Percentiles rank a stretch among this genome's conserved stretches.
These are phyloP conservation scores for Hypoxylon rubiginosum DNA, from an alignment of 2,329 filamentous ascomycete genomes.

Conservation along the genomic window DNA sequence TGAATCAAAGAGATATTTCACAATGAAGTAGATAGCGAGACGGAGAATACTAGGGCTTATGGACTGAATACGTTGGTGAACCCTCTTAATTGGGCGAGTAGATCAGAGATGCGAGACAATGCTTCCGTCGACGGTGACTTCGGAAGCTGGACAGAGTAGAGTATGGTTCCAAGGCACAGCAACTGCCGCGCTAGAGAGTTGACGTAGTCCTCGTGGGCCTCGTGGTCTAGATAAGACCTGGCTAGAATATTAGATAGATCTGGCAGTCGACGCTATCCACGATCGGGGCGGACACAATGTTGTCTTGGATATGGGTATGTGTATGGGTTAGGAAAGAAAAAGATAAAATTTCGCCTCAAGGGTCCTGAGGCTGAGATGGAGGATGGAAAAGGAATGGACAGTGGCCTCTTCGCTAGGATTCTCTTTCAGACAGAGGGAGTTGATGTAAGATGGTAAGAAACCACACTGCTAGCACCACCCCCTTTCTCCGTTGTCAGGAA, in stretches of 20 bases:
- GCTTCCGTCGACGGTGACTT: slow-evolving; percentile 20
- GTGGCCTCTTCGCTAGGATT: slow-evolving; percentile 41
- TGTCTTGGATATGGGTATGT: slow-evolving; percentile 23
- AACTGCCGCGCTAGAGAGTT: slow-evolving; percentile 31
- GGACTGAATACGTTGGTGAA: slow-evolving; percentile 31
- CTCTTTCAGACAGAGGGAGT: slow-evolving; percentile 30
- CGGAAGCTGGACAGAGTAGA: slow-evolving; percentile 17
- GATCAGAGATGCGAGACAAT: slow-evolving; percentile 29
- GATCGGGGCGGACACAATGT: slow-evolving; percentile 25
- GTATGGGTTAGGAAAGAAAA: slow-evolving; percentile 9
- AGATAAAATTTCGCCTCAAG: slow-evolving; percentile 38
- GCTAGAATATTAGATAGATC: slow-evolving; percentile 9
- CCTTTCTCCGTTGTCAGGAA: slow-evolving; percentile 22
- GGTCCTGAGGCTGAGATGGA: slow-evolving; percentile 40
- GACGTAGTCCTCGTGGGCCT: slow-evolving; percentile 30
- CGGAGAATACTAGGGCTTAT: slow-evolving; percentile 15
- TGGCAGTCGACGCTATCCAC: slow-evolving; percentile 30
- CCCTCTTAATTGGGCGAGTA: slow-evolving; percentile 36
- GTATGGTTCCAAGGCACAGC: slow-evolving; percentile 33
- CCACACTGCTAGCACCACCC: slow-evolving; percentile 38
- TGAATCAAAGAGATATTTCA: slow-evolving; percentile 23
- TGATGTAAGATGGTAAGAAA: slow-evolving; percentile 23
- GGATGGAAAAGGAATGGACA: slow-evolving; percentile 37
- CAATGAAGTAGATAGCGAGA: slow-evolving; percentile 10
- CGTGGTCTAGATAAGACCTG: slow-evolving; percentile 20